Percentiles rank a stretch among this genome's conserved stretches.
These are phyloP conservation scores for Malbranchea cinnamomea DNA, from an alignment of 2,329 filamentous ascomycete genomes.

Conservation along the genomic window DNA sequence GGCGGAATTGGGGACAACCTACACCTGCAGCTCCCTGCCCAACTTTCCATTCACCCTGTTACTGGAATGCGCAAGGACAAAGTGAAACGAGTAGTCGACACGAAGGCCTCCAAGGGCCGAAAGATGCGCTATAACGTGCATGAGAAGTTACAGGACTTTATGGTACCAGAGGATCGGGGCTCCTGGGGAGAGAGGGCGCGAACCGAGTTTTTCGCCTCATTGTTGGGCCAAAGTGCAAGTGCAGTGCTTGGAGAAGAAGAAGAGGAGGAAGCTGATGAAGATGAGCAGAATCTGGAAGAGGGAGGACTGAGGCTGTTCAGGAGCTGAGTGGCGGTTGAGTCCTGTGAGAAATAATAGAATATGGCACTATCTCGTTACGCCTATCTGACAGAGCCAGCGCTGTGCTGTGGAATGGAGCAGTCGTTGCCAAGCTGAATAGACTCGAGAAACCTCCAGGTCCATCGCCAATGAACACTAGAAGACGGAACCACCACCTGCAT, in stretches of 20 bases:
- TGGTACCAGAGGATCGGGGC: constrained; percentile 75
- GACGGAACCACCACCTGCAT: too few relatives aligned
- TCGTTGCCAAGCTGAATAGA: too few relatives aligned
- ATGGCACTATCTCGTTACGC: too few relatives aligned
- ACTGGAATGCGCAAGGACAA: constrained; percentile 41
- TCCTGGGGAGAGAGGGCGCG: constrained; percentile 68
- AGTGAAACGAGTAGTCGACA: constrained; percentile 71
- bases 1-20: constrained; percentile 28
- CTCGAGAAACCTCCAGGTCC: too few relatives aligned
- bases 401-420: too few relatives aligned
- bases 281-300: constrained; percentile 16
- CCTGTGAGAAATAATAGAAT: not conserved
- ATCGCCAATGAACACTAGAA: too few relatives aligned
- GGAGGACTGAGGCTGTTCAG: constrained; percentile 22
- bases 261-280: constrained; percentile 31
- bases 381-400: too few relatives aligned
- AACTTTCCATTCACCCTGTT: constrained; percentile 23
- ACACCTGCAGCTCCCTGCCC: constrained; percentile 22
- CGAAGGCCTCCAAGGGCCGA: constrained; percentile 84
- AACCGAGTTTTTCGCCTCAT: constrained; percentile 58
- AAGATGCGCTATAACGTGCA: constrained; percentile 92
- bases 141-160: constrained; percentile 95
- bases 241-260: constrained; percentile 47
- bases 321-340: constrained; percentile 8
- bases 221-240: constrained; percentile 51